phyloP scores from a whole-genome alignment of 1,284 basidiomycete species.

The Leccinum solheimii region DNA sequence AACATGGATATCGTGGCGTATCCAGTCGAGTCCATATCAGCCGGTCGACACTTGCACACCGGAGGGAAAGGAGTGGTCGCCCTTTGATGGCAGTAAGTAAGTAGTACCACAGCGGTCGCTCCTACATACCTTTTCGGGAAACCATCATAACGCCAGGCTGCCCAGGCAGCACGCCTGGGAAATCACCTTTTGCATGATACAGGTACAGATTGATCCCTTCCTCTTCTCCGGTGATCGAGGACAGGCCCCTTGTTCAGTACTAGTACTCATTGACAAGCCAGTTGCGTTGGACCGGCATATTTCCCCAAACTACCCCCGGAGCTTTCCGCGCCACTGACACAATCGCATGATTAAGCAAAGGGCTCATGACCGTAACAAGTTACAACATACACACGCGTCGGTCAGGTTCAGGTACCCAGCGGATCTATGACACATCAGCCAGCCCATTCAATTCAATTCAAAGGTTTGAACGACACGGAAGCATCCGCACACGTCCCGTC shows the following conservation, averaged over 20 bases:
- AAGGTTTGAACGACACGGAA: not conserved
- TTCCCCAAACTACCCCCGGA: not conserved
- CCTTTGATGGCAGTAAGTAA: not conserved
- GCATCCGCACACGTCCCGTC: not conserved
- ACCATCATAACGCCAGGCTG: not conserved
- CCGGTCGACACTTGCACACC: not conserved
- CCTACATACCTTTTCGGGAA: not conserved
- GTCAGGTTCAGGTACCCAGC: not conserved
- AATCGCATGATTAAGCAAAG: not conserved
- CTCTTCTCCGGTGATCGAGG: conserved; percentile 1
- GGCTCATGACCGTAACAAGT: not conserved
- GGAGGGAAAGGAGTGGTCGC: not conserved
- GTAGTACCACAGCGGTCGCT: not conserved
- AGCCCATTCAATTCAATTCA: not conserved
- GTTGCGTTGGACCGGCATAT: not conserved
- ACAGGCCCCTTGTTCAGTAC: not conserved
- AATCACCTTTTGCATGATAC: not conserved
- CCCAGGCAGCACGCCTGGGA: not conserved
- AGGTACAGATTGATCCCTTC: not conserved
- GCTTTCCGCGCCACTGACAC: not conserved
- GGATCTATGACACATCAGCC: not conserved
- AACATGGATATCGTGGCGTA: not conserved
- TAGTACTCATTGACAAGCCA: not conserved
- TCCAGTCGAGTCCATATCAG: not conserved
- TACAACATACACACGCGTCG: not conserved